Conservation (phyloP, 2,329 filamentous ascomycete species). For the Penicillium janthinellum region DNA sequence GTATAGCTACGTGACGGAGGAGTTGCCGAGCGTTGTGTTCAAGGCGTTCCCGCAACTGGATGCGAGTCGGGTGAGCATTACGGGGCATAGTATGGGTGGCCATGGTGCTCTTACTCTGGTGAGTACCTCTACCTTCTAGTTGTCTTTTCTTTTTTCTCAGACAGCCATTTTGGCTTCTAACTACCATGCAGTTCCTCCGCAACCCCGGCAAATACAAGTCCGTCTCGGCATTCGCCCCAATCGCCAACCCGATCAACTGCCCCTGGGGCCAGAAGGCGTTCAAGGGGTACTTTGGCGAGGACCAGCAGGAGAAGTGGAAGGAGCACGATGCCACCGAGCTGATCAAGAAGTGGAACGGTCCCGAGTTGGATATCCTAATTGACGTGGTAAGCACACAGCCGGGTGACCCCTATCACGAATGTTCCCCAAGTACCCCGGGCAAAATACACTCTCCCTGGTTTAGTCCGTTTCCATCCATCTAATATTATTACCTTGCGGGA, state of each 20-base stretch:
- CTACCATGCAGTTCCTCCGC: constrained; percentile 65
- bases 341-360: constrained; percentile 69
- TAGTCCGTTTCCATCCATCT: no score
- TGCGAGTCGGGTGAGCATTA: constrained; percentile 71
- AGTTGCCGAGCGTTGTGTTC: constrained; percentile 81
- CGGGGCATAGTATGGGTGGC: constrained; percentile 95
- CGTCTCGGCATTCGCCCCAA: constrained; percentile 87
- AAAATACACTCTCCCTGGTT: no score
- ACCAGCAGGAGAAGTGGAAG: constrained; percentile 73
- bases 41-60: constrained; percentile 73
- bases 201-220: constrained; percentile 88
- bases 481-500: no score
- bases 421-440: no score
- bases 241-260: constrained; percentile 80
- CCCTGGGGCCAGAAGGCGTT: constrained; percentile 98
- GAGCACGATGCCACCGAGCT: constrained; percentile 92
- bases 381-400: constrained; percentile 70
- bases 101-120: constrained; percentile 88
- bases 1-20: constrained; percentile 88
- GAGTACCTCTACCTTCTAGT: constrained; percentile 13
- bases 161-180: no score
- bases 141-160: background rate
- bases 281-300: constrained; percentile 79
- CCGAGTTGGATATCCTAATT: constrained; percentile 74
- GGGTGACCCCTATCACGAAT: no score